phyloP scores from a whole-genome alignment of 495 filamentous ascomycete genomes.

The Aspergillus funiculosus region DNA sequence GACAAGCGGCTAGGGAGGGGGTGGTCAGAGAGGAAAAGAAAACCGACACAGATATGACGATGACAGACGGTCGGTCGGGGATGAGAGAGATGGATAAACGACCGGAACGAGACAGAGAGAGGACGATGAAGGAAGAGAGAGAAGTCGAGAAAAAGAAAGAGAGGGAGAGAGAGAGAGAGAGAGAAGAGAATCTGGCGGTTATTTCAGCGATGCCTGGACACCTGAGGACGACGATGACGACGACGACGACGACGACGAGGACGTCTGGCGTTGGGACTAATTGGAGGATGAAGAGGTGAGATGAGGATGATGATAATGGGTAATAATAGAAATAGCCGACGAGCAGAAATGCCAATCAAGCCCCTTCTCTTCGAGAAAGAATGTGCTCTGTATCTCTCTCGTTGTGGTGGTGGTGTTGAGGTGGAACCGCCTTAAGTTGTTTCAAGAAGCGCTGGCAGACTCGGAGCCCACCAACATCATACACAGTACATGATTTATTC shows the following conservation, averaged over 20 bases:
- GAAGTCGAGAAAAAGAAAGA: neutral
- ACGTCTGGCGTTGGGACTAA: neutral
- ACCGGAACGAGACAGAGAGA: neutral
- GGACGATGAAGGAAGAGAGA: constrained; percentile 1
- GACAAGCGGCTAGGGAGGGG: neutral
- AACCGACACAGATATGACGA: constrained; percentile 3
- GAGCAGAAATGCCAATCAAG: too few species aligned
- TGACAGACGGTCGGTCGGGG: neutral
- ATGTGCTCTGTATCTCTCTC: too few species aligned
- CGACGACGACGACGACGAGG: too few species aligned
- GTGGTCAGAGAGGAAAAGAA: neutral
- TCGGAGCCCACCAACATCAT: neutral
- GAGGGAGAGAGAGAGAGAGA: constrained; percentile 6
- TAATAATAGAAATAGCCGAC: too few species aligned
- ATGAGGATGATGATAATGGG: constrained; percentile 1
- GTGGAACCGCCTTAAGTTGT: constrained; percentile 16
- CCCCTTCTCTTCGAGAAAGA: too few species aligned
- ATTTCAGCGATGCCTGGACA: too few species aligned
- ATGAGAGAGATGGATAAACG: constrained; percentile 11
- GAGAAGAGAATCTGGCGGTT: constrained; percentile 20
- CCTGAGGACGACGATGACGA: too few species aligned
- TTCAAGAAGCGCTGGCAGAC: constrained; percentile 20
- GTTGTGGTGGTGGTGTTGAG: too few species aligned
- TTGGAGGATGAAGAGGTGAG: constrained; percentile 6
- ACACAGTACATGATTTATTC: too few species aligned